phyloP scores from a whole-genome alignment of 2,329 filamentous ascomycete species.

The Alternaria atra region DNA sequence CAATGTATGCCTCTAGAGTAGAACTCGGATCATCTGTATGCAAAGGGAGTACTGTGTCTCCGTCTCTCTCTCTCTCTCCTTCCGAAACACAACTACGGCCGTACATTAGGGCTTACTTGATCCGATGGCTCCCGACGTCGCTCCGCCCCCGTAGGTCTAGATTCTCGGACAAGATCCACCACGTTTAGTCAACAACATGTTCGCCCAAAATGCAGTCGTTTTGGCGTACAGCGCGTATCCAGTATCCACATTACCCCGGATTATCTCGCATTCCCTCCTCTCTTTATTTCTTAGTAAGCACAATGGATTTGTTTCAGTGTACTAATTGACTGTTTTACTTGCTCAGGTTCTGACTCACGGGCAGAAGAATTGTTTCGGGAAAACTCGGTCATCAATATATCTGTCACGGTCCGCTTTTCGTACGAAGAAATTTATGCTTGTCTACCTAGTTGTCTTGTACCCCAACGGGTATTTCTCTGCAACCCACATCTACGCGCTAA shows the following conservation, averaged over 20 bases:
- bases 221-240: too few species aligned
- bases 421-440: neutral
- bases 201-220: neutral
- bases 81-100: neutral
- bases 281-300: neutral
- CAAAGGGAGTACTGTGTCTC: neutral
- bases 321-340: neutral
- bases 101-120: neutral
- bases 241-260: neutral
- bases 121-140: neutral
- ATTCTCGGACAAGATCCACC: neutral
- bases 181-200: conserved; percentile 1
- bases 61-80: neutral
- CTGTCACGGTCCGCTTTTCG: neutral
- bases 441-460: too few species aligned
- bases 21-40: too few species aligned
- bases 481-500: too few species aligned
- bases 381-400: neutral
- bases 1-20: neutral
- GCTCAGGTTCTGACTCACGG: neutral
- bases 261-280: neutral
- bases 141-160: neutral
- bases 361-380: neutral
- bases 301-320: neutral
- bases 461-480: neutral